Evolutionary conservation across 345 rosid genomes (phyloP), one percentile per base, ranked within the genome.

Genomic region (Eucalyptus melliodora): DNA sequence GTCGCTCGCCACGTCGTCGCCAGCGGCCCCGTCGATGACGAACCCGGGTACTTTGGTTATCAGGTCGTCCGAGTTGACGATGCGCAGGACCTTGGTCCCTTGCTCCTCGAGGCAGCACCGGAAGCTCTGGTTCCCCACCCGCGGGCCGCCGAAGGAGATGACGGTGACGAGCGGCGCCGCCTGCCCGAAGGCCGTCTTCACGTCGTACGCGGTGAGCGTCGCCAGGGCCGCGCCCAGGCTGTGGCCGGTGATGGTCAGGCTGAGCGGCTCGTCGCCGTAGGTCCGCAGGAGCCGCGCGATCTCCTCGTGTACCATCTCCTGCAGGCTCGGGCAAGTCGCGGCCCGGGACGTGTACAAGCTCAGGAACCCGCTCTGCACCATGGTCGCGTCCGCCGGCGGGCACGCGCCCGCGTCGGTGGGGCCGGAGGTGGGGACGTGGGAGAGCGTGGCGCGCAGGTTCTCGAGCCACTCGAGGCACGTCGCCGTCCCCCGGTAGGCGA

Each of bases 391-490:
- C 81, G 72, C 56, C 90, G 88, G 5, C 16, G 80, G 89, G 50
- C 82, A 47, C 7, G 69, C 15, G 6, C 65, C 86, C 2, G 88
- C 50, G 30, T 86, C 40, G 26, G 45, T 6, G 27, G 59, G 27
- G 42, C 59, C 60, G 17, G 9, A 31, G 9, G 37, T 77, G 60
- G 95, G 95, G 26, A 96, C 90, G 31, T 80, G 92, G 19, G 97
- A 91, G 42, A 98, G 94, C 47, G 94, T 93, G 88, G 99, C 98
- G 8, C 99, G 96, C 19, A 98, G 91, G 86, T 98, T 98, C 87
- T 98, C 99, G 16, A 96, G 93, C 99, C 99, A 98, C 85, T 98
- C 99, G 17, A 98, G 93, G 90, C 98, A 94, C 62, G 99, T 98
- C 89, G 95, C 97, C 21, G 99, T 98, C 55, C 99, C 99, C 37